phyloP scores from a whole-genome alignment of 345 rosid species.

The Syzygium grande region DNA sequence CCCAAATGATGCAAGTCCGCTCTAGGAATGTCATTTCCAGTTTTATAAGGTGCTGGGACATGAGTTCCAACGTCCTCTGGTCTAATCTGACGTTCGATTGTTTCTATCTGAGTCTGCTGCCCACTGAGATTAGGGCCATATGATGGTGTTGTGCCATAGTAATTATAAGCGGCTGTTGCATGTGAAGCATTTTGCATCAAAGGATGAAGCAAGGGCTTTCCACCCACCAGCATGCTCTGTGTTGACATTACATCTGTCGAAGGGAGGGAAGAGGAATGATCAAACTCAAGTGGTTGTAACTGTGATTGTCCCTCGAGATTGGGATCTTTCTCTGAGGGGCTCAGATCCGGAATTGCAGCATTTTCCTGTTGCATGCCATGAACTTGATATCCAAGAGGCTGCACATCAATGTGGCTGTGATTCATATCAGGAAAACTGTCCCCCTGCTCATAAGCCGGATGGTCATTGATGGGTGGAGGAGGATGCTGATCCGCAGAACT shows the following conservation, averaged over 20 bases:
- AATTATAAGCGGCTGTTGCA: conserved; percentile 36
- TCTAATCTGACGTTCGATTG: conserved; percentile 19
- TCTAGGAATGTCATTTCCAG: conserved; percentile 29
- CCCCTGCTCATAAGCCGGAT: conserved; percentile 23
- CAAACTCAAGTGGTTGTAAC: conserved; percentile 22
- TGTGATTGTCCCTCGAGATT: conserved; percentile 26
- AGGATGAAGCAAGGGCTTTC: conserved; percentile 47
- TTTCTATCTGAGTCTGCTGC: conserved; percentile 30
- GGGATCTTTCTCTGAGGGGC: conserved; percentile 29
- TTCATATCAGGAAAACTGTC: conserved; percentile 55
- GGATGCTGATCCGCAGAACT: conserved; percentile 24
- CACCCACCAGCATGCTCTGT: conserved; percentile 43
- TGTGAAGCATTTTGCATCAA: conserved; percentile 27
- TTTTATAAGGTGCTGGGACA: conserved; percentile 18
- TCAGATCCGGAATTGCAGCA: conserved; percentile 16
- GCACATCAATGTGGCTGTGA: conserved; percentile 16
- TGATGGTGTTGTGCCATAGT: conserved; percentile 30
- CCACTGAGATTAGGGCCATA: conserved; percentile 32
- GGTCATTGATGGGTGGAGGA: conserved; percentile 14
- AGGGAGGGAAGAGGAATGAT: conserved; percentile 38
- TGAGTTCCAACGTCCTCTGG: conserved; percentile 29
- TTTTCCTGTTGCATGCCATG: conserved; percentile 21
- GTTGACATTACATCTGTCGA: conserved; percentile 25
- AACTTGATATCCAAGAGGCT: conserved; percentile 31
- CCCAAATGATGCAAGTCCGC: conserved; percentile 26